Base-by-base conservation (phyloP, 805 yeast genomes). In the Metschnikowia vanudenii region DNA sequence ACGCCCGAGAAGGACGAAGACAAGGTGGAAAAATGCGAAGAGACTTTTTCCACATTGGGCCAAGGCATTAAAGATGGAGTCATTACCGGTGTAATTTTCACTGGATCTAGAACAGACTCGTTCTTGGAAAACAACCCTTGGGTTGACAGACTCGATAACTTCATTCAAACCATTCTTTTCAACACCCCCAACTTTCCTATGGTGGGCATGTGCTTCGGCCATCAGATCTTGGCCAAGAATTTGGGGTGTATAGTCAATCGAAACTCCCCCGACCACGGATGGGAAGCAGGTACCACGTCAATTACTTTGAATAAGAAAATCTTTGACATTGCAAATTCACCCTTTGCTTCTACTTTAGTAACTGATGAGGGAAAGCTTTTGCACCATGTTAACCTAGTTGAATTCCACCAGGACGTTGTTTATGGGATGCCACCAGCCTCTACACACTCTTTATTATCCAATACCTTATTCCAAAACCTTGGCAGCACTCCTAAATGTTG, bases 131-230 rank as follows among this genome's bases (percentile, higher is more conserved):
- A 67, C 10, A 58, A 63, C 1, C 58, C 60, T 18, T 77, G 81
- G 82, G 68, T 80, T 37, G 46, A 57, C 24, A 57, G 56, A 10
- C 57, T 80, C 34, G 64, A 67, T 31, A 59, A 64, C 3, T 79
- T 69, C 57, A 46, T 72, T 26, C 50, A 53, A 4, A 22, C 42
- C 13, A 19, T 50, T 2, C 45, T 65, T 13, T 47, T 54, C 19
- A 18, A 50, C 24, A 47, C 53, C 19, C 48, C 51, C 5, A 48
- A 57, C 28, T 64, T 75, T 14, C 84, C 85, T 2, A 47, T 81
- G 4, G 75, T 79, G 5, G 95, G 96, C 3, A 69, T 89, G 35
- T 89, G 97, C 63, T 89, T 88, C 61, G 97, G 96, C 4, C 97
- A 90, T 64, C 97, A 89, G 61, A 73, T 88, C 19, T 63, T 89